A percentile compares a stretch with the other conserved stretches of the same genome.
Evolutionary conservation across 768 basidiomycete species (phyloP).

Genomic region (Favolaschia claudopus): DNA sequence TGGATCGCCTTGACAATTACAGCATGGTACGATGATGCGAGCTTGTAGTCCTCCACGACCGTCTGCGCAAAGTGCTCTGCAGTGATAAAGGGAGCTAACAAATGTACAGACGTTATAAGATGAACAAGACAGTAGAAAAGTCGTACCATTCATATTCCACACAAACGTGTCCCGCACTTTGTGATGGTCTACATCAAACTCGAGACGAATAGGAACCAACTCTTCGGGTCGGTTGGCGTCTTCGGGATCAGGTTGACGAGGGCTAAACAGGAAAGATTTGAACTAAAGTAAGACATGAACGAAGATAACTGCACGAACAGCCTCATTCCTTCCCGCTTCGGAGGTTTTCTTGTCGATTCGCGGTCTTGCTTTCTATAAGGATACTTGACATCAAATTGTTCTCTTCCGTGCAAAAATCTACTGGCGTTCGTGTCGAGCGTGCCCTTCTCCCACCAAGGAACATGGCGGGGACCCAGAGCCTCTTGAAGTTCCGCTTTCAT

Average conservation of each 20-base stretch:
- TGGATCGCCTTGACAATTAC: slow-evolving; percentile 85
- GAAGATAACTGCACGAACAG: slow-evolving; percentile 63
- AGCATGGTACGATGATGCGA: slow-evolving; percentile 68
- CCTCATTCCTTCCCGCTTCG: slow-evolving; percentile 72
- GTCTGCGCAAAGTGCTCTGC: slow-evolving; percentile 91
- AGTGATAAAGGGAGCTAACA: slow-evolving; percentile 83
- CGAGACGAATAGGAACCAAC: slow-evolving; percentile 94
- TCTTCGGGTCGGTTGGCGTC: slow-evolving; percentile 74
- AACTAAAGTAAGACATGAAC: slow-evolving; percentile 15
- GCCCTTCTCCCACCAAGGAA: slow-evolving; percentile 74
- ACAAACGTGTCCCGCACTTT: slow-evolving; percentile 96
- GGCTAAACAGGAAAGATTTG: slow-evolving; percentile 47
- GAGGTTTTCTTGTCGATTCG: slow-evolving; percentile 56
- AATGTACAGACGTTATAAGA: background rate
- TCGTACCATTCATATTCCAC: slow-evolving; percentile 94
- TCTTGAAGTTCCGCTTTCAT: slow-evolving; percentile 59
- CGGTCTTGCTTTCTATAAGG: slow-evolving; percentile 49
- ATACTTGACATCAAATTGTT: slow-evolving; percentile 62
- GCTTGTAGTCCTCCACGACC: slow-evolving; percentile 88
- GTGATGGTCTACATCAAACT: slow-evolving; percentile 94
- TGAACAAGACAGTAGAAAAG: slow-evolving; percentile 14
- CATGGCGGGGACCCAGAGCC: slow-evolving; percentile 46
- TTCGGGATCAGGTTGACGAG: slow-evolving; percentile 62
- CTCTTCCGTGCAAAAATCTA: slow-evolving; percentile 49
- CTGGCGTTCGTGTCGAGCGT: slow-evolving; percentile 44